Evolutionary conservation across 768 basidiomycete species (phyloP).

Genomic region (Naganishia vishniacii): DNA sequence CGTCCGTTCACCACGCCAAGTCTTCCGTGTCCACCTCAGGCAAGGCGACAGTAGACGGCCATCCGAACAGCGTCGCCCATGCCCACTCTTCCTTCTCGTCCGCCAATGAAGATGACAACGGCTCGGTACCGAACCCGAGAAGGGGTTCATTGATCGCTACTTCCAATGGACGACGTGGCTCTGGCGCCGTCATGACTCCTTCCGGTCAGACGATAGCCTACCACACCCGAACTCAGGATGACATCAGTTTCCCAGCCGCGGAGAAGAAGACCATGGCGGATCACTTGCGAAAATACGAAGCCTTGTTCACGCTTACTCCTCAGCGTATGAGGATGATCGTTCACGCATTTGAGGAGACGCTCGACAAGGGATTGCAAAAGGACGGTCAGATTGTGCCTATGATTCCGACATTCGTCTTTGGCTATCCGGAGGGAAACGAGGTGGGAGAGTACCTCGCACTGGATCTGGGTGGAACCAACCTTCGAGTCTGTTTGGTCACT

Average conservation of each 20-base stretch:
- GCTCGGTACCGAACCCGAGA: not conserved
- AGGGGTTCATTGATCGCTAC: conserved; percentile 16
- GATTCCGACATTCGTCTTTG: conserved; percentile 87
- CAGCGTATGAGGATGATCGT: conserved; percentile 67
- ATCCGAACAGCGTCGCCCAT: not conserved
- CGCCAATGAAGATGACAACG: not conserved
- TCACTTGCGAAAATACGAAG: conserved; percentile 85
- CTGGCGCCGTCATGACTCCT: conserved; percentile 64
- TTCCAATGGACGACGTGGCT: conserved; percentile 36
- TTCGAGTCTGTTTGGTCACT: conserved; percentile 95
- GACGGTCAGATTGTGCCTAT: conserved; percentile 66
- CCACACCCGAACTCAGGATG: conserved; percentile 69
- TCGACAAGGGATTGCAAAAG: conserved; percentile 79
- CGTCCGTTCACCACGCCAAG: conserved; percentile 3
- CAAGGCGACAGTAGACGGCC: not conserved
- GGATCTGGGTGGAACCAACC: conserved; percentile 71
- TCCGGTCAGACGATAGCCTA: conserved; percentile 74
- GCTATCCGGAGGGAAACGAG: conserved; percentile 85
- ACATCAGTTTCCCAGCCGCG: conserved; percentile 79
- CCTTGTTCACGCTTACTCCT: conserved; percentile 57
- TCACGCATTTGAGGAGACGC: conserved; percentile 85
- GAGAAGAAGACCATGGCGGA: conserved; percentile 93
- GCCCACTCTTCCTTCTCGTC: conserved; percentile 8
- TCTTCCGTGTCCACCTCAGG: conserved; percentile 1
- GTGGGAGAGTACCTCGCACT: conserved; percentile 83